Evolutionary conservation across 306 rosid genomes (phyloP), one percentile per base, ranked within the genome.

Genomic region (Quercus rubra): DNA sequence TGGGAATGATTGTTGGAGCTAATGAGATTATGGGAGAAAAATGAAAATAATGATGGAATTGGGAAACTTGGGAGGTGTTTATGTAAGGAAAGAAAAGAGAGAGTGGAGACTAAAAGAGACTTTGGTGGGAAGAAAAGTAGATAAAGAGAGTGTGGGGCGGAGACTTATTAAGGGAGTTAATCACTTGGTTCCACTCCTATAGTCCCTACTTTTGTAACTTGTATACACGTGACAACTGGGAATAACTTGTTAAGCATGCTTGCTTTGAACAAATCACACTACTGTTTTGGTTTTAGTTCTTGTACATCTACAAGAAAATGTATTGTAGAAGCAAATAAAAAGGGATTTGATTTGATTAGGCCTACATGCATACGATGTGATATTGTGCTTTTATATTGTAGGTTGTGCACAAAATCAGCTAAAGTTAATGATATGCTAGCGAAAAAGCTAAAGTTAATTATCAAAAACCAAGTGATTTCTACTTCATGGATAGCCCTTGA

Each of bases 81-180:
- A 41, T 56, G 15, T 27, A 55, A 35, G 27, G 27, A 33, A 64
- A 38, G 46, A 20, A 31, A 19, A 66, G 14, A 67, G 71, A 67
- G 38, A 25, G 17, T 7, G 11, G 52, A 33, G 72, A 19, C 19
- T 5, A 70, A 33, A 57, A 68, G 33, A 80, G 77, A 59, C 87
- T 80, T 84, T 58, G 87, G 59, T 58, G n/a, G 82, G 77, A 84
- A 77, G 87, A 23, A 61, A 84, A 20, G 78, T 68, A 68, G 54
- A 68, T 46, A 61, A 52, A 11, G 20, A 27, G 41, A 61, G 23
- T 27, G 33, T 64, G 85, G 85, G 83, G 78, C 74, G 80, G 82
- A 81, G 78, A 64, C 71, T 81, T 85, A 67, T 77, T 85, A 72
- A 49, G 71, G 63, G 49, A 74, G 25, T 73, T 59, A 71, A 63